Conservation (phyloP, 106 monocot genomes). For the Dioscorea zingiberensis region DNA sequence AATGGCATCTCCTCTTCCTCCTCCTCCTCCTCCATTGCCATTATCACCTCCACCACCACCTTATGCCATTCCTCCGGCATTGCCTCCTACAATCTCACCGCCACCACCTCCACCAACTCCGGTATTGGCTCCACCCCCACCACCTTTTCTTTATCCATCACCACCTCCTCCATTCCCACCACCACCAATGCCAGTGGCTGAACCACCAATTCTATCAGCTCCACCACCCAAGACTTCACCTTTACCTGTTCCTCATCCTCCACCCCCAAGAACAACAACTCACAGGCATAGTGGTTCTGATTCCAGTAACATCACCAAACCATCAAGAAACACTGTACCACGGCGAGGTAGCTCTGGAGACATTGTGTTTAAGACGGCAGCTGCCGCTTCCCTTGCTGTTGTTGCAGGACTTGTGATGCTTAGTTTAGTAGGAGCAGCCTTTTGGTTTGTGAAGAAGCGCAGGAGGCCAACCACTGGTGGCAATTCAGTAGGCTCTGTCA, state of each 20-base stretch:
- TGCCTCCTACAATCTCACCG: neutral
- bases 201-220: neutral
- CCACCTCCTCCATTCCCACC: constrained; percentile 10
- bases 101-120: constrained; percentile 10
- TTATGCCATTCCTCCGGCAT: neutral
- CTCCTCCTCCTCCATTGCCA: constrained; percentile 1
- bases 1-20: constrained; percentile 24
- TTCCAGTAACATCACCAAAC: neutral
- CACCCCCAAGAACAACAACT: neutral
- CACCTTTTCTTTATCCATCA: neutral
- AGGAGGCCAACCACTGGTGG: constrained; percentile 8
- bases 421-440: constrained; percentile 28
- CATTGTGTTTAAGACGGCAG: constrained; percentile 19
- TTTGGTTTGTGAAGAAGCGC: constrained; percentile 39
- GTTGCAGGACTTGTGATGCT: constrained; percentile 34
- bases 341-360: neutral
- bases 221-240: constrained; percentile 5
- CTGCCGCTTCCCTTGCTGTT: constrained; percentile 31
- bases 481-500: constrained; percentile 13
- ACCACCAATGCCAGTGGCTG: neutral
- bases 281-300: neutral
- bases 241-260: constrained; percentile 4
- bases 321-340: neutral
- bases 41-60: constrained; percentile 8
- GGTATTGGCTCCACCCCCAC: neutral